Base-by-base conservation (phyloP, 163 green algal species). In the Chlamydomonas reinhardtii region DNA sequence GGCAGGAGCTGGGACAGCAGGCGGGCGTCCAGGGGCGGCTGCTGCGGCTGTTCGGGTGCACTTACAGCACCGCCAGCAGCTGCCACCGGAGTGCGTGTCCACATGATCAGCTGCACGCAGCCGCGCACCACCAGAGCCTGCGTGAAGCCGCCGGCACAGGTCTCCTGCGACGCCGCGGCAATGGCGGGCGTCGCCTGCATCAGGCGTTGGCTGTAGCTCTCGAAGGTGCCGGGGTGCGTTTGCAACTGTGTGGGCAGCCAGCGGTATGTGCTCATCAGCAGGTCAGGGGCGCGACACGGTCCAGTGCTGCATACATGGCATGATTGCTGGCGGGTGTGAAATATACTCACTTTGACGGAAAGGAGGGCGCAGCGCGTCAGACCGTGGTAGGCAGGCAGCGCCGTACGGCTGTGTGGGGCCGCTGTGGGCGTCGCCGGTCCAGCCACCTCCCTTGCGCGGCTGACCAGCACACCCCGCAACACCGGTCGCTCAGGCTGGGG, bases 41-140 rank as follows among this genome's bases (percentile, higher is more conserved):
- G 24, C 70, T 17, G 35, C 32, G 16, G 70, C 34, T 35, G 22
- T 2, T 9, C 2, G 19, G 5, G 70, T 4, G 17, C 6, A 32
- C 6, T 19, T 5, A 14, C 35, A 17, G 5, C 69, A 14, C 2
- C 6, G 2, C 19, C 20, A 56, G 22, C 35, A 0, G 12, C 22
- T 16, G 3, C 17, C 70, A 15, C 11, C 17, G 54, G 25, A 22
- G 16, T 19, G 70, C 22, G 35, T 1, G 16, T 24, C 72, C 72
- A 76, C 3, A 37, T 24, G 19, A 76, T 76, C 22, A 76, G 72
- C 72, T 76, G 72, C 25, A 27, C 72, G 29, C 72, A 76, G 72
- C 72, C 72, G 12, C 39, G 39, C 72, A 76, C 72, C 37, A 39
- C 72, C 72, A 76, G 39, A 24, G 39, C 39, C 27, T 48, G 12